A percentile compares a stretch with the other conserved stretches of the same genome.
Conservation (phyloP, 352 stramenopile species). For the Phytophthora vignae region DNA sequence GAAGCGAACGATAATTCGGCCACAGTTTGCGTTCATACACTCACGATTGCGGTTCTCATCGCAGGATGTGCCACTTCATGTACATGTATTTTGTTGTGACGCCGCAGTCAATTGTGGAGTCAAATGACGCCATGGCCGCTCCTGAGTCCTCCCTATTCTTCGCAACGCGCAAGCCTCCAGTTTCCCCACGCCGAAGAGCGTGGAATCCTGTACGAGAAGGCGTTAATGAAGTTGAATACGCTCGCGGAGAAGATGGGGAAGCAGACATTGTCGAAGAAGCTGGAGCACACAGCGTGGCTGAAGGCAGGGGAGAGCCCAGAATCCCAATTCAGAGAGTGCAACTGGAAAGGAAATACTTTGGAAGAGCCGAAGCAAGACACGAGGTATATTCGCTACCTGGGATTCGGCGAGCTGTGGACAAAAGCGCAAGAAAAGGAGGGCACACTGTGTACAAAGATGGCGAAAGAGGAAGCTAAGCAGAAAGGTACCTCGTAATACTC, state of each 20-base stretch:
- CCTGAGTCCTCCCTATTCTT: background rate
- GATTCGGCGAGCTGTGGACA: slow-evolving; percentile 17
- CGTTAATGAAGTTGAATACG: slow-evolving; percentile 1
- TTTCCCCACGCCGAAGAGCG: slow-evolving; percentile 10
- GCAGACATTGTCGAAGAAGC: background rate
- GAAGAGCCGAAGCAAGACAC: slow-evolving; percentile 1
- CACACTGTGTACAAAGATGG: background rate
- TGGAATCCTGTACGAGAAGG: background rate
- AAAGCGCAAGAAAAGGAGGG: slow-evolving; percentile 17
- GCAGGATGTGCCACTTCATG: too few species aligned
- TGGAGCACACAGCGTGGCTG: slow-evolving; percentile 17
- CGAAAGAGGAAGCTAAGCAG: slow-evolving; percentile 12
- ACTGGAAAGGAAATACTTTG: background rate
- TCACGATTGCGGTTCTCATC: too few species aligned
- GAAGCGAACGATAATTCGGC: too few species aligned
- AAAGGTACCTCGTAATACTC: background rate
- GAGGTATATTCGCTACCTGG: slow-evolving; percentile 6
- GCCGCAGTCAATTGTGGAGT: too few species aligned
- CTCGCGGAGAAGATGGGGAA: slow-evolving; percentile 3
- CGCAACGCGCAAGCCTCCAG: background rate
- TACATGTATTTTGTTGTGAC: too few species aligned
- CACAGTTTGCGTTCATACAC: too few species aligned
- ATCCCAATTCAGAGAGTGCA: background rate
- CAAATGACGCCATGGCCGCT: too few species aligned
- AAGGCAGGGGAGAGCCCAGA: background rate